Conservation (phyloP, 75 land plant genomes). For the Selaginella moellendorffii region DNA sequence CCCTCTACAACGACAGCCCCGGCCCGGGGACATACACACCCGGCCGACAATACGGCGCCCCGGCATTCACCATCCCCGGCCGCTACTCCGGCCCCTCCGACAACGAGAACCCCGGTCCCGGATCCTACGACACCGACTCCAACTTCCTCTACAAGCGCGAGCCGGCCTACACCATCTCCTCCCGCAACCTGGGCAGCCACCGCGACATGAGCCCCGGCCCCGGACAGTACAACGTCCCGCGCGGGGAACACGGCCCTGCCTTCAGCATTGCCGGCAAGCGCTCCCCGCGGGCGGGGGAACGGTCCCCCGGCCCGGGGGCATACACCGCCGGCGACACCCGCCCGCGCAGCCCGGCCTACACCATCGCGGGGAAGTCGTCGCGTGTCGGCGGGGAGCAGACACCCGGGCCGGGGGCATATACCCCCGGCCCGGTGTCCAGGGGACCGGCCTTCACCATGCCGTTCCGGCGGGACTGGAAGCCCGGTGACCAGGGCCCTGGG, state of each 20-base stretch:
- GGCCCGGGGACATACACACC: slow-evolving; percentile 5
- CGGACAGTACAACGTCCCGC: neutral
- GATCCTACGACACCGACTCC: neutral
- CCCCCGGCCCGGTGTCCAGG: neutral
- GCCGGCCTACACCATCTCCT: neutral
- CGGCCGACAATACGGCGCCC: neutral
- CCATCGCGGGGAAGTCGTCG: neutral
- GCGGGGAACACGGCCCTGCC: slow-evolving; percentile 1
- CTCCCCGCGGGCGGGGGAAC: neutral
- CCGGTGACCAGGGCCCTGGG: neutral
- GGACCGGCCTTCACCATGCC: slow-evolving; percentile 6
- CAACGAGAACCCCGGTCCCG: slow-evolving; percentile 1
- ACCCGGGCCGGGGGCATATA: slow-evolving; percentile 1
- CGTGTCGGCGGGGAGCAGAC: neutral
- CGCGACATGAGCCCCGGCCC: neutral
- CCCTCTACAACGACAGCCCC: neutral
- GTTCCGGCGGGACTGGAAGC: neutral
- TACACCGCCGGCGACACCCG: neutral
- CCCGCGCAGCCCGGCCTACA: neutral
- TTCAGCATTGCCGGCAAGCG: slow-evolving; percentile 1
- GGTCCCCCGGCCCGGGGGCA: slow-evolving; percentile 1
- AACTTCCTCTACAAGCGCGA: neutral
- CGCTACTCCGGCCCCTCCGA: neutral
- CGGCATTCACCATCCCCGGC: slow-evolving; percentile 4
- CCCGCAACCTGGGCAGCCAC: neutral